Conservation (phyloP, 345 rosid species). For the Eucalyptus shirleyi region DNA sequence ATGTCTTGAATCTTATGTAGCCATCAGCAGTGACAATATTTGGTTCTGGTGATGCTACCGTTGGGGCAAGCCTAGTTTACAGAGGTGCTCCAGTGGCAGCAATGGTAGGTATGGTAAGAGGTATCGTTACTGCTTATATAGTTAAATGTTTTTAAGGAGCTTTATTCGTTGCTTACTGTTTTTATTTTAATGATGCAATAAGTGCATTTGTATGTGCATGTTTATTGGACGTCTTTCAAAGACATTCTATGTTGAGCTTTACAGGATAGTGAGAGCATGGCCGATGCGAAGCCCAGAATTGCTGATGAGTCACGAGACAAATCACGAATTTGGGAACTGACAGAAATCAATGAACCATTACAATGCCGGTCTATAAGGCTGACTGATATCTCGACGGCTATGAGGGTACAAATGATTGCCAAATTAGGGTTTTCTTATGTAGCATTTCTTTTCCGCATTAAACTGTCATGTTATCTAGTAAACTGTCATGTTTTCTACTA, state of each 20-base stretch:
- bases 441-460: not conserved
- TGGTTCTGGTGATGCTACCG: no score
- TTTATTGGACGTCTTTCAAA: not conserved
- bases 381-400: slow-evolving; percentile 37
- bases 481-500: not conserved
- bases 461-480: not conserved
- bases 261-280: slow-evolving; percentile 43
- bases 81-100: no score
- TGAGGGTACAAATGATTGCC: slow-evolving; percentile 29
- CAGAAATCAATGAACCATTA: slow-evolving; percentile 64
- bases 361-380: slow-evolving; percentile 73
- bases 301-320: slow-evolving; percentile 47
- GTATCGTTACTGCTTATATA: no score
- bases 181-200: not conserved
- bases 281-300: slow-evolving; percentile 57
- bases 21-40: no score
- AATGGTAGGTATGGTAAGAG: no score
- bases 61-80: fast-evolving
- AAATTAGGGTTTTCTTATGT: not conserved
- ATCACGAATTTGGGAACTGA: slow-evolving; percentile 54
- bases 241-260: slow-evolving; percentile 1
- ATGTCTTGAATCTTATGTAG: no score
- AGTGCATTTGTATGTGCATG: not conserved
- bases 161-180: not conserved
- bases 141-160: no score